Percentiles rank a stretch among this genome's conserved stretches.
These are phyloP conservation scores for Citeromyces nyonsensis DNA, from an alignment of 805 yeast genomes.

Conservation along the genomic window DNA sequence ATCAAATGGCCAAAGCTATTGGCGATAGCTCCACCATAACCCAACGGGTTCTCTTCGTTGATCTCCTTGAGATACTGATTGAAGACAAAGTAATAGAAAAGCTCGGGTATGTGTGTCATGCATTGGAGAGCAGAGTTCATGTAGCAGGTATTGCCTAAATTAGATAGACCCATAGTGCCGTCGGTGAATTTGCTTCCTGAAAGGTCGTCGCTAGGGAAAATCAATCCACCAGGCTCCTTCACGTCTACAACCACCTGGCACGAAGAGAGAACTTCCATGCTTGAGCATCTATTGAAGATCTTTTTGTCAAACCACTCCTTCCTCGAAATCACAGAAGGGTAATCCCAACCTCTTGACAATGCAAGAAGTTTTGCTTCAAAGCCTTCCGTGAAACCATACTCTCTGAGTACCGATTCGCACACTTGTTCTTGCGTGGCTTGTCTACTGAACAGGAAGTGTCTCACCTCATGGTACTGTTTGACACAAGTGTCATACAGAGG, in stretches of 20 bases:
- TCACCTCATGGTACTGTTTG: too few species aligned
- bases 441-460: too few species aligned
- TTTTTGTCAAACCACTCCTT: too few species aligned
- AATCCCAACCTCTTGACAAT: too few species aligned
- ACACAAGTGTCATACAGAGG: too few species aligned
- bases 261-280: neutral
- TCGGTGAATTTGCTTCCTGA: conserved; percentile 9
- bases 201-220: neutral
- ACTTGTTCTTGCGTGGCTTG: too few species aligned
- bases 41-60: conserved; percentile 69
- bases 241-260: neutral
- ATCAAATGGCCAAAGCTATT: conserved; percentile 54
- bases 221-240: conserved; percentile 1
- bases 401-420: too few species aligned
- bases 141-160: conserved; percentile 83
- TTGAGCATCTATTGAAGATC: too few species aligned
- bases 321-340: too few species aligned
- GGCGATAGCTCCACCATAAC: conserved; percentile 75
- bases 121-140: conserved; percentile 95
- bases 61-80: conserved; percentile 48
- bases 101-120: conserved; percentile 70
- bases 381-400: too few species aligned
- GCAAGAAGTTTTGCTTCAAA: too few species aligned
- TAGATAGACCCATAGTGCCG: conserved; percentile 50
- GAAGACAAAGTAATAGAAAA: conserved; percentile 58